These are phyloP conservation scores for Lactuca saligna DNA, from an alignment of 129 eudicot species.

Conservation along the genomic window DNA sequence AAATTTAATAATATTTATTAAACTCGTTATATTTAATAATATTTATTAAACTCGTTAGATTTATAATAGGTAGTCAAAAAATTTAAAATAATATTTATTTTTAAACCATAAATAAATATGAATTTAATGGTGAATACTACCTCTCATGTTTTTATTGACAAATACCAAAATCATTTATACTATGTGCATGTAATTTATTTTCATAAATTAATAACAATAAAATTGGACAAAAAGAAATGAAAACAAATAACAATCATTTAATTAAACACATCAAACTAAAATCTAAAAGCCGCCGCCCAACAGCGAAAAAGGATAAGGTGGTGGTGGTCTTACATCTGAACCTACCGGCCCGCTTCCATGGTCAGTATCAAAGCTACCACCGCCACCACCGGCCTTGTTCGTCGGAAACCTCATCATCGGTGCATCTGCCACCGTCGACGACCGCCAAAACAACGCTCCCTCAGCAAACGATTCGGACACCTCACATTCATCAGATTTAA, in stretches of 20 bases:
- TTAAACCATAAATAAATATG: no score
- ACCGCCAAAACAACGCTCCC: background rate
- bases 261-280: background rate
- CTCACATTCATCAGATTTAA: slow-evolving; percentile 36
- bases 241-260: background rate
- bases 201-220: background rate
- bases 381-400: background rate
- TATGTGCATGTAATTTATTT: background rate
- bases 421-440: background rate
- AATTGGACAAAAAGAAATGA: background rate
- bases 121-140: no score
- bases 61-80: no score
- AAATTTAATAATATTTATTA: no score
- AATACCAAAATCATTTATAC: background rate
- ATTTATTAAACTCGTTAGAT: no score
- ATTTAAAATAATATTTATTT: no score
- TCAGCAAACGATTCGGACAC: slow-evolving; percentile 4
- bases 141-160: background rate
- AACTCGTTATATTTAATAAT: no score
- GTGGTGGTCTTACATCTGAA: slow-evolving; percentile 33
- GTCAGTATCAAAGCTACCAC: slow-evolving; percentile 7
- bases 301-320: slow-evolving; percentile 67
- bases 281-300: slow-evolving; percentile 62
- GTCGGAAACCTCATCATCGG: background rate
- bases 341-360: slow-evolving; percentile 24